Evolutionary conservation across 352 stramenopile species (phyloP).

Genomic region (Pythium inflatum): DNA sequence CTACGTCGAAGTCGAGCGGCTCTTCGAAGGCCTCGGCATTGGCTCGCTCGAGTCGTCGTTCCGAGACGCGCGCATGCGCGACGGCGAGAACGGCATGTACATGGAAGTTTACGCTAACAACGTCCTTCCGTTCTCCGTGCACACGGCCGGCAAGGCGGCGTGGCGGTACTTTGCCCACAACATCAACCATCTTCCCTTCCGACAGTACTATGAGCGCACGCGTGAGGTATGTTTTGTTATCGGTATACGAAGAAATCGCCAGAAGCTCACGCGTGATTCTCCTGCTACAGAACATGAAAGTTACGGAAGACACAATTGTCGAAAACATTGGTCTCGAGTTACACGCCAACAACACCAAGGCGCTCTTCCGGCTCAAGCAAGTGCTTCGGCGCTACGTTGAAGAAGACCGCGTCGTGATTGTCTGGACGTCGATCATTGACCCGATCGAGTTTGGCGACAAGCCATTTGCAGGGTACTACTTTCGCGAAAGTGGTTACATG

Average conservation of each 20-base stretch:
- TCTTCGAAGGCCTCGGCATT: slow-evolving; percentile 30
- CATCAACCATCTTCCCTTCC: slow-evolving; percentile 34
- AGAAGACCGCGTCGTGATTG: slow-evolving; percentile 50
- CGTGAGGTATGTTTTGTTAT: slow-evolving; percentile 24
- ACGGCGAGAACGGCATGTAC: slow-evolving; percentile 33
- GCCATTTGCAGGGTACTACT: slow-evolving; percentile 49
- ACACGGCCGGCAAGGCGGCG: slow-evolving; percentile 25
- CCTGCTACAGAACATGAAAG: slow-evolving; percentile 16
- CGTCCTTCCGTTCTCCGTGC: slow-evolving; percentile 30
- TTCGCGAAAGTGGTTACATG: slow-evolving; percentile 68
- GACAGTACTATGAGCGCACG: slow-evolving; percentile 34
- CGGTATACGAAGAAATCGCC: background rate
- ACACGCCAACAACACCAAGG: slow-evolving; percentile 45
- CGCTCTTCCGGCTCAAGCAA: slow-evolving; percentile 57
- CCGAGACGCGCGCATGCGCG: slow-evolving; percentile 31
- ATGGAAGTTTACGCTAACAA: slow-evolving; percentile 36
- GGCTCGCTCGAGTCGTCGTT: slow-evolving; percentile 27
- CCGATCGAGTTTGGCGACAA: slow-evolving; percentile 57
- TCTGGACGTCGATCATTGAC: slow-evolving; percentile 63
- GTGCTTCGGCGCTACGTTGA: slow-evolving; percentile 59
- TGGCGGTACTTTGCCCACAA: slow-evolving; percentile 35
- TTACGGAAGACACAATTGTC: slow-evolving; percentile 56
- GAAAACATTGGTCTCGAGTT: slow-evolving; percentile 69
- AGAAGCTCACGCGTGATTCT: background rate
- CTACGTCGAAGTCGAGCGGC: slow-evolving; percentile 31